Evolutionary conservation across 768 basidiomycete species (phyloP).

Genomic region (Suillus lakei): DNA sequence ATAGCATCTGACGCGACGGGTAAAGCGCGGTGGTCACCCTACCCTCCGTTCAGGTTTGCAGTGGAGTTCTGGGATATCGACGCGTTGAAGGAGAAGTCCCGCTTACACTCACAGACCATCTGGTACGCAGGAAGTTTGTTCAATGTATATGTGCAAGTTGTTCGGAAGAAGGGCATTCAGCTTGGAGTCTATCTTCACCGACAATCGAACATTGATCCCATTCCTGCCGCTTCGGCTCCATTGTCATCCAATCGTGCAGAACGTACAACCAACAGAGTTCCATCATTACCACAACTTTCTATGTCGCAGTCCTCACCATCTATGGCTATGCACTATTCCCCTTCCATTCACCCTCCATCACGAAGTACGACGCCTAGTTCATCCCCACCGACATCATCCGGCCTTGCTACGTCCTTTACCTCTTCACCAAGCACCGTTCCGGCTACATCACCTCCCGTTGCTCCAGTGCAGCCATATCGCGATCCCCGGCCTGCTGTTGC

Average conservation of each 20-base stretch:
- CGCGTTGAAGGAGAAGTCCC: constrained; percentile 79
- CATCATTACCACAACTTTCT: constrained; percentile 36
- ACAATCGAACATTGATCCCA: constrained; percentile 78
- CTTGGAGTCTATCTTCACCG: constrained; percentile 90
- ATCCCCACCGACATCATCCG: constrained; percentile 26
- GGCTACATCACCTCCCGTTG: constrained; percentile 46
- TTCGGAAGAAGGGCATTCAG: constrained; percentile 81
- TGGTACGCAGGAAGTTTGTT: constrained; percentile 90
- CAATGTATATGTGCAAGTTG: constrained; percentile 89
- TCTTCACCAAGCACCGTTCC: constrained; percentile 33
- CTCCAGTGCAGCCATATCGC: constrained; percentile 72
- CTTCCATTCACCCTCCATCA: constrained; percentile 48
- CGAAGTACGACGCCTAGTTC: constrained; percentile 50
- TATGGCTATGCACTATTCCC: constrained; percentile 42
- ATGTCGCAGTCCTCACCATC: constrained; percentile 29
- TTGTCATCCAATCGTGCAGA: constrained; percentile 32
- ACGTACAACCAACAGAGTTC: constrained; percentile 32
- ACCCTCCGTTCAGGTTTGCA: constrained; percentile 81
- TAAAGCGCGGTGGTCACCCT: constrained; percentile 62
- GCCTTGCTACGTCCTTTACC: constrained; percentile 25
- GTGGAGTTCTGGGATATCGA: constrained; percentile 93
- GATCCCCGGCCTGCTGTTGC: constrained; percentile 73
- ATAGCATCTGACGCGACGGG: constrained; percentile 48
- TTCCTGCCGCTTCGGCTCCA: constrained; percentile 74
- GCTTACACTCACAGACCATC: constrained; percentile 83